These are phyloP conservation scores for grape (Vitis vinifera) DNA, from an alignment of 164 flowering plant genomes.

Conservation along the genomic window ASM3070453v1 NC_081821.1:5641001-5641500, in stretches of 20 bases:
- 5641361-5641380: not conserved
- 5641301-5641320: slow-evolving; percentile 11
- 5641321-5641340: not conserved
- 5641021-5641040: too few species aligned
- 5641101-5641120: too few species aligned
- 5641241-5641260: slow-evolving; percentile 12
- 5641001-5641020: too few species aligned
- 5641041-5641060: too few species aligned
- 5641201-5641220: slow-evolving; percentile 20
- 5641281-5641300: slow-evolving; percentile 31
- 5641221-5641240: slow-evolving; percentile 13
- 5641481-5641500: slow-evolving; percentile 8
- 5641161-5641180: too few species aligned
- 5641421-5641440: slow-evolving; percentile 32
- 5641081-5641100: too few species aligned
- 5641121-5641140: too few species aligned
- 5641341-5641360: too few species aligned
- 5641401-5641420: slow-evolving; percentile 42
- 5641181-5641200: slow-evolving; percentile 13
- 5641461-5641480: slow-evolving; percentile 5
- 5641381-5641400: slow-evolving; percentile 39
- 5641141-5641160: too few species aligned
- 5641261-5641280: slow-evolving; percentile 36
- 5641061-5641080: too few species aligned
- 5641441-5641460: slow-evolving; percentile 17